Percentiles rank a stretch among this genome's conserved stretches.
These are phyloP conservation scores for Apostasia ramifera DNA, from an alignment of 106 monocot species.

Conservation along the genomic window DNA sequence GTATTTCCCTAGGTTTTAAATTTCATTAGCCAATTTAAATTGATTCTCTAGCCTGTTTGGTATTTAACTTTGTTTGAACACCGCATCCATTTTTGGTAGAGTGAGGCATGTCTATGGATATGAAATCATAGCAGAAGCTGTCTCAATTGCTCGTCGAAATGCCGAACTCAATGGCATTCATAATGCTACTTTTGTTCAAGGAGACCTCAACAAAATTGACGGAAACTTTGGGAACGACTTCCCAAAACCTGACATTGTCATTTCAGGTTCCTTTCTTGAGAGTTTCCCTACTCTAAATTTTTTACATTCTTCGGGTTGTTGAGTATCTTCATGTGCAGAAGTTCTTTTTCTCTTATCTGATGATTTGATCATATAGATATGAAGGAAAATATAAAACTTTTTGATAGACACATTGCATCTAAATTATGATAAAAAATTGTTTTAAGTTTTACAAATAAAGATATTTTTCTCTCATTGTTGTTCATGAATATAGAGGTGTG, in stretches of 20 bases:
- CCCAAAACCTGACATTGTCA: constrained; percentile 87
- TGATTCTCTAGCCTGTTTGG: background rate
- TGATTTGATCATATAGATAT: too few relatives aligned
- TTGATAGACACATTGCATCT: too few relatives aligned
- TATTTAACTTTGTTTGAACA: background rate
- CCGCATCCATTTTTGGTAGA: constrained; percentile 29
- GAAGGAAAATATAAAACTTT: too few relatives aligned
- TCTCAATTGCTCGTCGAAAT: constrained; percentile 81
- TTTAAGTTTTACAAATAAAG: too few relatives aligned
- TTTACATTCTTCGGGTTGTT: too few relatives aligned
- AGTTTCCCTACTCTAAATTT: too few relatives aligned
- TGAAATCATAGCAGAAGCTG: constrained; percentile 81
- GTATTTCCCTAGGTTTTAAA: constrained; percentile 14
- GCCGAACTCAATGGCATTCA: constrained; percentile 72
- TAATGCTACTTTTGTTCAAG: constrained; percentile 94
- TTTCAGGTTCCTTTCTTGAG: constrained; percentile 48
- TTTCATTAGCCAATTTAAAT: background rate
- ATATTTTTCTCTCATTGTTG: too few relatives aligned
- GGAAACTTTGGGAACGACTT: constrained; percentile 83
- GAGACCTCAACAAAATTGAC: constrained; percentile 92
- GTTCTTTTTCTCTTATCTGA: too few relatives aligned
- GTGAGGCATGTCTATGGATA: constrained; percentile 88
- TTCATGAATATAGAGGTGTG: too few relatives aligned
- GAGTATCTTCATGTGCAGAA: too few relatives aligned
- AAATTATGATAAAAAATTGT: too few relatives aligned